Evolutionary conservation across 805 yeast species (phyloP).

Genomic region (Sugiyamaella valdiviana): DNA sequence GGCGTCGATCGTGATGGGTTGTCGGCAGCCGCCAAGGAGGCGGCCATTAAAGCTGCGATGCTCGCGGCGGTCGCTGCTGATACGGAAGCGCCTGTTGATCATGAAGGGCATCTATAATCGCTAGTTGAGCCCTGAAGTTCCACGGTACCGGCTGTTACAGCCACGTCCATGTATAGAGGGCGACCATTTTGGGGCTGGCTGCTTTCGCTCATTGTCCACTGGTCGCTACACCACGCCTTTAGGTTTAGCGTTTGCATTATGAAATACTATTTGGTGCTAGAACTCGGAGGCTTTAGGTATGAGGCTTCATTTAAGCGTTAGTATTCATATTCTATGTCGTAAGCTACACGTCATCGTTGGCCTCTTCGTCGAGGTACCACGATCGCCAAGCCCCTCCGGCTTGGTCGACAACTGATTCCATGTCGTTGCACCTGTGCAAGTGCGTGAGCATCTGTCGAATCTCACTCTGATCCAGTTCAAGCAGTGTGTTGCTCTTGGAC

Average conservation of each 20-base stretch:
- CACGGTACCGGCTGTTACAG: too few species aligned
- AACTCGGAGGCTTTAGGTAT: neutral
- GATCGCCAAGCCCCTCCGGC: constrained; percentile 88
- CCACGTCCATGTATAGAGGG: too few species aligned
- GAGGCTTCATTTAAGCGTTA: neutral
- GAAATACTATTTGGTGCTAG: neutral
- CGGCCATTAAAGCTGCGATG: too few species aligned
- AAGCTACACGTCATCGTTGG: constrained; percentile 34
- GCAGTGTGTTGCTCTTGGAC: constrained; percentile 67
- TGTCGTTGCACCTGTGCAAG: constrained; percentile 48
- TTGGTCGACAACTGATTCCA: constrained; percentile 65
- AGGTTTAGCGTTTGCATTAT: neutral
- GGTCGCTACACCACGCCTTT: too few species aligned
- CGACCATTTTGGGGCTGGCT: too few species aligned
- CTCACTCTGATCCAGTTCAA: constrained; percentile 88
- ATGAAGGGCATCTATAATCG: too few species aligned
- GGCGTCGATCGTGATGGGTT: too few species aligned
- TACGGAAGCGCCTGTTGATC: too few species aligned
- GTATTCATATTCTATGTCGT: neutral
- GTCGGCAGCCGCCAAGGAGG: too few species aligned
- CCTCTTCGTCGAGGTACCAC: constrained; percentile 63
- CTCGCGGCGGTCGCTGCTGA: too few species aligned
- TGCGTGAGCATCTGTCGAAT: constrained; percentile 67
- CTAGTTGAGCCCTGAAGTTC: too few species aligned
- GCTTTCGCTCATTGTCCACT: too few species aligned